These are phyloP conservation scores for Sugiyamaella chiloensis DNA, from an alignment of 805 yeast genomes.

Conservation along the genomic window DNA sequence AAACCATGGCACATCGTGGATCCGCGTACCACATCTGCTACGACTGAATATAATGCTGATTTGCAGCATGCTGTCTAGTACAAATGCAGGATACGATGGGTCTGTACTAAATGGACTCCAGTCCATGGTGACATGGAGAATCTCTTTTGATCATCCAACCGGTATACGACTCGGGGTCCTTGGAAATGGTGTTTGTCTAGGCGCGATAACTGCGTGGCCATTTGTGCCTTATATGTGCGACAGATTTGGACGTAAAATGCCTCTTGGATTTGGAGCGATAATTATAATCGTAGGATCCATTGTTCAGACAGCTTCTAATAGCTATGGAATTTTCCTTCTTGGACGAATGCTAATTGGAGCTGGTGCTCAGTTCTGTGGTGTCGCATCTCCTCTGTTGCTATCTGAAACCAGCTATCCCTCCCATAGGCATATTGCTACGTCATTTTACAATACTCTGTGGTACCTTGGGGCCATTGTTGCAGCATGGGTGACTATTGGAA, in stretches of 20 bases:
- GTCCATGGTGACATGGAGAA: constrained; percentile 24
- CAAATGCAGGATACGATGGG: constrained; percentile 21
- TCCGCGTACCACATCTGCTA: constrained; percentile 10
- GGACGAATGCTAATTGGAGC: constrained; percentile 69
- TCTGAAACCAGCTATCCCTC: constrained; percentile 66
- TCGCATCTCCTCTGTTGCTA: constrained; percentile 76
- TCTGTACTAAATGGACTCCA: constrained; percentile 18
- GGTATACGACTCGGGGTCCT: constrained; percentile 17
- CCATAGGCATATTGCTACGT: constrained; percentile 62
- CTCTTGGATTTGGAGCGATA: constrained; percentile 51
- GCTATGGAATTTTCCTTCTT: constrained; percentile 62
- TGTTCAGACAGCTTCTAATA: constrained; percentile 40
- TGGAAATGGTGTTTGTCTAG: constrained; percentile 36
- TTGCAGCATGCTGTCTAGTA: constrained; percentile 12
- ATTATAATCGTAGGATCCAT: constrained; percentile 58
- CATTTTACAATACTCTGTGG: constrained; percentile 63
- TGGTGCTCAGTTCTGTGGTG: constrained; percentile 71
- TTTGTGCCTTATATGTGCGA: constrained; percentile 60
- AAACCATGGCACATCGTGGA: constrained; percentile 12
- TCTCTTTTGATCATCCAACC: constrained; percentile 14
- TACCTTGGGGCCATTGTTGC: constrained; percentile 72
- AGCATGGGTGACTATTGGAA: constrained; percentile 71
- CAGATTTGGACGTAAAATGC: constrained; percentile 57
- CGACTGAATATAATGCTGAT: constrained; percentile 16
- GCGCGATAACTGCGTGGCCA: constrained; percentile 69